Evolutionary conservation across 192 early-diverging fungal genomes (phyloP).

Genomic region (Fimicolochytrium jonesii): DNA sequence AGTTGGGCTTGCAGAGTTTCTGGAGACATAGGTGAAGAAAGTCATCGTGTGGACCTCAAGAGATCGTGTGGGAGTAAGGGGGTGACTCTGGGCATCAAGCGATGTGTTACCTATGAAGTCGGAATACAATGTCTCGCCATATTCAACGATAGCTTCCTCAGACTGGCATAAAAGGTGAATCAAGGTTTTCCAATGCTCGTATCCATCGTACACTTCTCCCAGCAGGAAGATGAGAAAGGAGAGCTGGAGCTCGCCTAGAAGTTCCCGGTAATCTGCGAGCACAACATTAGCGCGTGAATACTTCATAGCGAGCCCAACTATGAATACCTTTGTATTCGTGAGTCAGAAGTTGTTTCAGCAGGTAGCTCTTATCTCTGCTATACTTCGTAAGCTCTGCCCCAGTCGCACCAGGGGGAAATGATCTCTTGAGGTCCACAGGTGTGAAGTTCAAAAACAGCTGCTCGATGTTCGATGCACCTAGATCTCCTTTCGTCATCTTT

Average conservation of each 20-base stretch:
- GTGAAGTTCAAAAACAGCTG: conserved; percentile 54
- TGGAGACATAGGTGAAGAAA: too few species aligned
- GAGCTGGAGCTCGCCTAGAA: conserved; percentile 82
- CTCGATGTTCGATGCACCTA: not conserved
- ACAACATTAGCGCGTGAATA: not conserved
- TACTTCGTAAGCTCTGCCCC: conserved; percentile 68
- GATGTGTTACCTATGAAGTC: conserved; percentile 58
- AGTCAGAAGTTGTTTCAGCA: conserved; percentile 55
- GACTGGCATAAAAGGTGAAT: conserved; percentile 67
- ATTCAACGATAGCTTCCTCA: conserved; percentile 52
- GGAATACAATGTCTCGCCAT: conserved; percentile 41
- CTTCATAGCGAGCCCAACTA: not conserved
- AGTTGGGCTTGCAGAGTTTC: conserved; percentile 56
- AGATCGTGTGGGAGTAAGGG: too few species aligned
- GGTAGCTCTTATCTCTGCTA: conserved; percentile 87
- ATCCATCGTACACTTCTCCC: conserved; percentile 77
- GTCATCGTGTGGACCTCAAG: too few species aligned
- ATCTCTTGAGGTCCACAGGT: conserved; percentile 71
- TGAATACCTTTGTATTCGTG: conserved; percentile 13
- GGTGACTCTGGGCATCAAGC: too few species aligned
- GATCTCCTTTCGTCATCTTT: not conserved
- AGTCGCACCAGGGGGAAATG: conserved; percentile 70
- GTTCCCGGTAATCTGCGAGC: conserved; percentile 34
- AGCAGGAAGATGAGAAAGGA: conserved; percentile 74
- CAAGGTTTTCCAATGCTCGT: conserved; percentile 83